phyloP scores from a whole-genome alignment of 805 yeast species.

The Ogataea thermomethanolica region DNA sequence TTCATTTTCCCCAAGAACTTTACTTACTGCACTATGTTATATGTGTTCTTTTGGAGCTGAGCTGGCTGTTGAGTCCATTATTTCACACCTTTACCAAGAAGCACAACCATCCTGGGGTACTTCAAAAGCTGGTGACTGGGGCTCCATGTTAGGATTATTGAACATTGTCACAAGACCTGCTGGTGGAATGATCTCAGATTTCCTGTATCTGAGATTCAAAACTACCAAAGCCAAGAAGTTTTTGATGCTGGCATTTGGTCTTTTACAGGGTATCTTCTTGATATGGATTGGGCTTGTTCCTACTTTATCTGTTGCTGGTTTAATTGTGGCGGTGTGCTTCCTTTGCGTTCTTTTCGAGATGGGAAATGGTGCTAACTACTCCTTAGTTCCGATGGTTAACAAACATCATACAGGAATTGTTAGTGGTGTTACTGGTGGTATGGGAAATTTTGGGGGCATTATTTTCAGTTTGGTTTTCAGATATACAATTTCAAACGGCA shows the following conservation, averaged over 20 bases:
- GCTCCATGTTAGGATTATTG: conserved; percentile 32
- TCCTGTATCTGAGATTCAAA: conserved; percentile 27
- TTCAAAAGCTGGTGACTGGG: conserved; percentile 30
- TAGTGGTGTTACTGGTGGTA: conserved; percentile 36
- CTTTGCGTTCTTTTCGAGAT: conserved; percentile 36
- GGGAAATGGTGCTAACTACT: conserved; percentile 38
- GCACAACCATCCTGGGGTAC: conserved; percentile 20
- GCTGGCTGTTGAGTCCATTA: conserved; percentile 28
- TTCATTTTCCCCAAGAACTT: conserved; percentile 27
- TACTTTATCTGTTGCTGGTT: conserved; percentile 25
- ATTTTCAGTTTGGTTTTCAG: conserved; percentile 36
- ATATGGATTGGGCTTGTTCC: conserved; percentile 35
- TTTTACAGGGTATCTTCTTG: conserved; percentile 33
- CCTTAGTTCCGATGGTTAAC: conserved; percentile 35
- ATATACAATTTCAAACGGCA: conserved; percentile 26
- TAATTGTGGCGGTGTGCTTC: conserved; percentile 31
- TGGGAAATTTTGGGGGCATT: conserved; percentile 37
- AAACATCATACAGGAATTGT: conserved; percentile 36
- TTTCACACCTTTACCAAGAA: conserved; percentile 24
- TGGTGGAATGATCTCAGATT: conserved; percentile 31
- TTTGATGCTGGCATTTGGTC: conserved; percentile 32
- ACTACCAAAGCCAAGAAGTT: conserved; percentile 33
- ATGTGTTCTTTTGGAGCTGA: conserved; percentile 32
- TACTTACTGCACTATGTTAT: conserved; percentile 29
- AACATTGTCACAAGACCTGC: conserved; percentile 31